phyloP scores from a whole-genome alignment of 2,329 filamentous ascomycete genomes.

The Fusarium sp. region DNA sequence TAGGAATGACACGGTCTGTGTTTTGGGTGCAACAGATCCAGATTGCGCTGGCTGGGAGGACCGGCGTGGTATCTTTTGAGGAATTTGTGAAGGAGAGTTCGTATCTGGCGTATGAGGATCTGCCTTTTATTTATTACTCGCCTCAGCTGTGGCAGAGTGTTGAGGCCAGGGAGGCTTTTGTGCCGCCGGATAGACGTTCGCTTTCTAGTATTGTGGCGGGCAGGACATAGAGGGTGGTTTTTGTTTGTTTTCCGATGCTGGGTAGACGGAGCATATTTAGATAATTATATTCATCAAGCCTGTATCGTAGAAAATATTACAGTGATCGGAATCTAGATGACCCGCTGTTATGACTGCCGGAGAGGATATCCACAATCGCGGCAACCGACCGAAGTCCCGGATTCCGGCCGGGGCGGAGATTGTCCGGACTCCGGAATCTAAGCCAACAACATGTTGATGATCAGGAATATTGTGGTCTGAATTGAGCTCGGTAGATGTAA shows the following conservation, averaged over 20 bases:
- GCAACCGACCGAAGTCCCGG: background rate
- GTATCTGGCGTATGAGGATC: slow-evolving; percentile 43
- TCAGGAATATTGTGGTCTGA: background rate
- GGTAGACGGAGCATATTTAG: too few relatives aligned
- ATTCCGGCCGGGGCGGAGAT: background rate
- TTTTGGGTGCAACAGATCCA: slow-evolving; percentile 48
- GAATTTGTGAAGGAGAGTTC: slow-evolving; percentile 35
- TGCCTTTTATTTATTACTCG: slow-evolving; percentile 47
- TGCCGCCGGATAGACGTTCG: slow-evolving; percentile 41
- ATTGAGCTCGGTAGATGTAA: rapidly evolving
- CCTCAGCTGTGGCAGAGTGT: slow-evolving; percentile 43
- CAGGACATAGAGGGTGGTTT: background rate
- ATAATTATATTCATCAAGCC: too few relatives aligned
- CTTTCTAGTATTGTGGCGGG: slow-evolving; percentile 31
- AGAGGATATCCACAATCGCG: background rate
- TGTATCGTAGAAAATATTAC: too few relatives aligned
- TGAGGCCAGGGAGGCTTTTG: slow-evolving; percentile 39
- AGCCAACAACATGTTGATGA: background rate
- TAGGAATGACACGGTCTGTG: slow-evolving; percentile 40
- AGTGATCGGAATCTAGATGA: background rate
- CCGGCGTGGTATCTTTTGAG: slow-evolving; percentile 18
- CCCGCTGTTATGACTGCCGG: background rate
- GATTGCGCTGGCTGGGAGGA: slow-evolving; percentile 16
- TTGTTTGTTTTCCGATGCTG: too few relatives aligned
- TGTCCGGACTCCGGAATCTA: background rate